Conservation (phyloP, 805 yeast species). For the Candida patagonica region DNA sequence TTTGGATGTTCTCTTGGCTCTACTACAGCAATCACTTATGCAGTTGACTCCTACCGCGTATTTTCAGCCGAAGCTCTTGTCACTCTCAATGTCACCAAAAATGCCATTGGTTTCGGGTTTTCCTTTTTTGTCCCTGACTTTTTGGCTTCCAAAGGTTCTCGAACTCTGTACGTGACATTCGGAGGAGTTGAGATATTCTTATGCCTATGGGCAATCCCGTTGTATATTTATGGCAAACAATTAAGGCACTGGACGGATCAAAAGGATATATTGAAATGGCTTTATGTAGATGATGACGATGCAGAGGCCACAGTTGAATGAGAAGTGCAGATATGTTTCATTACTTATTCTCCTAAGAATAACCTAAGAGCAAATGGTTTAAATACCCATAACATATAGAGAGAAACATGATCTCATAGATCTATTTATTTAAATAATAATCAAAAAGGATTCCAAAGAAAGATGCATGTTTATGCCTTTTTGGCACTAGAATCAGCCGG, state of each 20-base stretch:
- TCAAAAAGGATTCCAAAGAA: too few relatives aligned
- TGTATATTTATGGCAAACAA: slow-evolving; percentile 47
- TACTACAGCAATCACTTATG: slow-evolving; percentile 51
- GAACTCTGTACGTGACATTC: slow-evolving; percentile 41
- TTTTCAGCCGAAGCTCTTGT: slow-evolving; percentile 54
- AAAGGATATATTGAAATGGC: slow-evolving; percentile 33
- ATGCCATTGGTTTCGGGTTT: slow-evolving; percentile 45
- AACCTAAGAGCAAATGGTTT: too few relatives aligned
- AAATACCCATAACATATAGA: too few relatives aligned
- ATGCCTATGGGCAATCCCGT: slow-evolving; percentile 40
- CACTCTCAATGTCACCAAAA: slow-evolving; percentile 45
- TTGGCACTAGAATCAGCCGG: too few relatives aligned
- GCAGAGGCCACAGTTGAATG: too few relatives aligned
- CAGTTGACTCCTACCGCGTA: slow-evolving; percentile 47
- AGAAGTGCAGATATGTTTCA: too few relatives aligned
- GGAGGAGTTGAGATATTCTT: slow-evolving; percentile 43
- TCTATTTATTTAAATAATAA: too few relatives aligned
- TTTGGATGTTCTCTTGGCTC: slow-evolving; percentile 56
- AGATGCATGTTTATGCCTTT: too few relatives aligned
- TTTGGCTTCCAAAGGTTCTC: slow-evolving; percentile 33
- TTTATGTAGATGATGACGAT: slow-evolving; percentile 29
- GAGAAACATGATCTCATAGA: too few relatives aligned
- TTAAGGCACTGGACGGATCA: slow-evolving; percentile 44
- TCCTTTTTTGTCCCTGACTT: slow-evolving; percentile 47
- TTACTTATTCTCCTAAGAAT: too few relatives aligned